Percentiles rank a stretch among this genome's conserved stretches.
Conservation (phyloP, 257 asterid genomes). For the Ocimum tenuiflorum region DNA sequence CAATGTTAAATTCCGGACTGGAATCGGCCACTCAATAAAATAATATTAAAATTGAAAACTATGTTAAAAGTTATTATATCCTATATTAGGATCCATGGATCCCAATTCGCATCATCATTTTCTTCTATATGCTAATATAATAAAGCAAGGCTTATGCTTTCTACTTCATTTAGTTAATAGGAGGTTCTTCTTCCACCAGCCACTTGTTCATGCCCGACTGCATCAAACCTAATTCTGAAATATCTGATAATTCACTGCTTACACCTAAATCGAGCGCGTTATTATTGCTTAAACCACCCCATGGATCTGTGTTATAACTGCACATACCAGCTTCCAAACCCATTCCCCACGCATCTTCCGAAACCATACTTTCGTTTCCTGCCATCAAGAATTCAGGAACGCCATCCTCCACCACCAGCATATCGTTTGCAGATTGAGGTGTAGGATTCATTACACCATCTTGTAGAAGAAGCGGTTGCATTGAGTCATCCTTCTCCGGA, state of each 20-base stretch:
- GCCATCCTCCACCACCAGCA: slow-evolving; percentile 18
- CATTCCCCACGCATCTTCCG: slow-evolving; percentile 27
- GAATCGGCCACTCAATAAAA: too few species aligned
- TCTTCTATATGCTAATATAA: too few species aligned
- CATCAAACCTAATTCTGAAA: slow-evolving; percentile 42
- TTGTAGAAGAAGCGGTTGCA: slow-evolving; percentile 5
- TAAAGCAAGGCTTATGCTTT: too few species aligned
- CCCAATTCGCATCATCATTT: too few species aligned
- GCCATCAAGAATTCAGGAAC: slow-evolving; percentile 18
- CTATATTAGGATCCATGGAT: too few species aligned
- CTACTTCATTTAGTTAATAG: slow-evolving; percentile 14
- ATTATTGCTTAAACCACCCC: slow-evolving; percentile 30
- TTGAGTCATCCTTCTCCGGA: slow-evolving; percentile 15
- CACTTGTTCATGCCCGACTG: slow-evolving; percentile 31
- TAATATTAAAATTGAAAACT: too few species aligned
- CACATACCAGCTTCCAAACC: slow-evolving; percentile 23
- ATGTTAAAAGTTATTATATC: too few species aligned
- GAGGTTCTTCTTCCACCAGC: slow-evolving; percentile 36
- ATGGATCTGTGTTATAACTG: background rate
- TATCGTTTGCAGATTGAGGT: slow-evolving; percentile 20
- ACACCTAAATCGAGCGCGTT: slow-evolving; percentile 32
- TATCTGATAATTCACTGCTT: slow-evolving; percentile 25
- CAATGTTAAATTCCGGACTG: too few species aligned
- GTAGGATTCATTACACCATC: slow-evolving; percentile 18
- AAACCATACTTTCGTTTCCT: background rate